Conservation (phyloP, 2,329 filamentous ascomycete species). For the Phyllosticta paracitricarpa region DNA sequence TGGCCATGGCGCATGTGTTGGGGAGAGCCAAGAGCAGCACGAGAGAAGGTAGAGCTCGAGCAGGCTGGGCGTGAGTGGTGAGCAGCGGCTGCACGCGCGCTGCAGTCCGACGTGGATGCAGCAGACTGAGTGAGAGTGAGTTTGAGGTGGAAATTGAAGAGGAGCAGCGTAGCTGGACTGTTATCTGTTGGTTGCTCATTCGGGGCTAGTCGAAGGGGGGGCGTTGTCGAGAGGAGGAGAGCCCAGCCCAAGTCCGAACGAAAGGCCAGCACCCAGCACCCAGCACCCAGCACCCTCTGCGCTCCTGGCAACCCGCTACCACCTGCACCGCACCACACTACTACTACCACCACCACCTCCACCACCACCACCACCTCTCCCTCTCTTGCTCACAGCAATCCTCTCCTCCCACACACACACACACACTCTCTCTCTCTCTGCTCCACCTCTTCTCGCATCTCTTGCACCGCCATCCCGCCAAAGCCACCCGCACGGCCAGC, state of each 20-base stretch:
- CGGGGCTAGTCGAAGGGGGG: conserved; percentile 9
- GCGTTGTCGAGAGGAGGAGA: neutral
- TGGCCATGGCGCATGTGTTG: too few species aligned
- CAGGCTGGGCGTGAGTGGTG: too few species aligned
- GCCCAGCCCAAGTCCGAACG: neutral
- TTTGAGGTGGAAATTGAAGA: neutral
- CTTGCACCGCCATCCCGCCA: conserved; percentile 9
- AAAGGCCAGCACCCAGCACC: neutral
- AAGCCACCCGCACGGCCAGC: conserved; percentile 6
- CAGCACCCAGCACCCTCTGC: conserved; percentile 13
- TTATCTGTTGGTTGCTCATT: conserved; percentile 5
- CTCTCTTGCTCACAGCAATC: neutral
- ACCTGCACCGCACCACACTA: conserved; percentile 18
- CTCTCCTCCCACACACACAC: too few species aligned
- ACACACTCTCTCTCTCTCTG: neutral
- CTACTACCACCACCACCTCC: neutral
- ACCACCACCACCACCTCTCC: neutral
- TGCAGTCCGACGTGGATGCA: neutral
- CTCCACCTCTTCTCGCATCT: neutral
- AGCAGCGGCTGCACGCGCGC: too few species aligned
- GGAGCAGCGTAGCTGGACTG: neutral
- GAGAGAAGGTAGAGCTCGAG: too few species aligned
- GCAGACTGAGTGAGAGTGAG: neutral
- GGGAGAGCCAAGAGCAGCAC: too few species aligned
- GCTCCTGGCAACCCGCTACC: neutral